phyloP scores from a whole-genome alignment of 2,329 filamentous ascomycete species.

The Phialophora tarda region DNA sequence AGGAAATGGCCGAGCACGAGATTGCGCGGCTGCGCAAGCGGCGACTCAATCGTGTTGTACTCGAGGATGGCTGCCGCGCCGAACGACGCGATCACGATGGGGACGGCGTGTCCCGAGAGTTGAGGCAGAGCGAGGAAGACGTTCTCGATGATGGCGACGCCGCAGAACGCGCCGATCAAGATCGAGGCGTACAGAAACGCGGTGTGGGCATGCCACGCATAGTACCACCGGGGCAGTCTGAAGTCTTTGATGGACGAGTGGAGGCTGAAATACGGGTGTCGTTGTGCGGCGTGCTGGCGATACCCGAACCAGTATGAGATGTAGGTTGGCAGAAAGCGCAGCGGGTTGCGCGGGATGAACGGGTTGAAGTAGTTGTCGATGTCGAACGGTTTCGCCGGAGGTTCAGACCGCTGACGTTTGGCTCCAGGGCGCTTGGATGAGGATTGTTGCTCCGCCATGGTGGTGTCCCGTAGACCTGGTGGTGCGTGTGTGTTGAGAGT shows the following conservation, averaged over 20 bases:
- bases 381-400: conserved; percentile 59
- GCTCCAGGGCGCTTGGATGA: not conserved
- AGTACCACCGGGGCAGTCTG: conserved; percentile 8
- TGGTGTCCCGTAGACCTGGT: not conserved
- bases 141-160: conserved; percentile 65
- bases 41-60: conserved; percentile 73
- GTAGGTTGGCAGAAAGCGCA: conserved; percentile 67
- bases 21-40: conserved; percentile 75
- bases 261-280: conserved; percentile 11
- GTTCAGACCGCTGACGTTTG: conserved; percentile 7
- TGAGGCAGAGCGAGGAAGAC: conserved; percentile 61
- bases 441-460: conserved; percentile 5
- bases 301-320: conserved; percentile 73
- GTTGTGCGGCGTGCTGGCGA: conserved; percentile 45
- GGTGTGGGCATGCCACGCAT: conserved; percentile 56
- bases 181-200: conserved; percentile 66
- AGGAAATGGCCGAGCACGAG: conserved; percentile 70
- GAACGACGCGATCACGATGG: conserved; percentile 72
- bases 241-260: conserved; percentile 4
- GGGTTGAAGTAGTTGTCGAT: conserved; percentile 78
- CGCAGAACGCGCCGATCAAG: conserved; percentile 67
- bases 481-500: not conserved
- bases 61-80: conserved; percentile 77
- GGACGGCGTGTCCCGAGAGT: conserved; percentile 60
- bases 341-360: conserved; percentile 67